Base-by-base conservation (phyloP, 371 early-diverging fungal genomes). In the Sporodiniella umbellata region DNA sequence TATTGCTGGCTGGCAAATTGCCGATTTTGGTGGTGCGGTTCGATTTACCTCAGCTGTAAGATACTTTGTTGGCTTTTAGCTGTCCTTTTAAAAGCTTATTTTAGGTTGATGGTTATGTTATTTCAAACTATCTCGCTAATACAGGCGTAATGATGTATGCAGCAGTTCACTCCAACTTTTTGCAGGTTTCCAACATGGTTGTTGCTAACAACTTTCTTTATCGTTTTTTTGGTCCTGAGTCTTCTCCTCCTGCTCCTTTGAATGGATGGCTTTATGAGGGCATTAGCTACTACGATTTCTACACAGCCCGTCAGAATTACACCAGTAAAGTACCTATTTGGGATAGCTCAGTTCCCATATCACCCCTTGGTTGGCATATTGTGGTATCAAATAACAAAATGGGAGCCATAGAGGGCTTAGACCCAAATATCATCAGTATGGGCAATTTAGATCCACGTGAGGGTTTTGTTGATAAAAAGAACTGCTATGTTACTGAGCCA, bases 261-360 rank as follows among this genome's bases (percentile, higher is more conserved):
- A 42, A 60, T 44, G 70, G 70, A 4, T 70, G 70, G 70, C 58
- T 70, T 1, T 70, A 73, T 48, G 74, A 73, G 26, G 74, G 68
- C 15, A 48, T 73, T 44, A 73, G 66, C 1, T 73, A 67, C 39
- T 70, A 63, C 50, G 74, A 73, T 45, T 70, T 73, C 19, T 70
- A 66, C 43, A 67, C 74, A 1, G 68, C 74, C 4, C 65, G 73
- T n/a, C 24, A 51, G 5, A 70, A 73, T 26, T 57, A 70, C 26
- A 73, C 70, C 1, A 63, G 70, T 28, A 48, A 46, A 10, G 65
- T 64, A 18, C 73, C 73, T 2, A 62, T 73, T 28, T 69, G 73
- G 73, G 62, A 69, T 39, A 55, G 49, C 28, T 58, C 53, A 17
- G 64, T 64, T 1, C 65, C 67, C n/a, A 46, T 69, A 21, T 69